Conservation (phyloP, 2,329 filamentous ascomycete species). For the Exophiala dermatitidis region DNA sequence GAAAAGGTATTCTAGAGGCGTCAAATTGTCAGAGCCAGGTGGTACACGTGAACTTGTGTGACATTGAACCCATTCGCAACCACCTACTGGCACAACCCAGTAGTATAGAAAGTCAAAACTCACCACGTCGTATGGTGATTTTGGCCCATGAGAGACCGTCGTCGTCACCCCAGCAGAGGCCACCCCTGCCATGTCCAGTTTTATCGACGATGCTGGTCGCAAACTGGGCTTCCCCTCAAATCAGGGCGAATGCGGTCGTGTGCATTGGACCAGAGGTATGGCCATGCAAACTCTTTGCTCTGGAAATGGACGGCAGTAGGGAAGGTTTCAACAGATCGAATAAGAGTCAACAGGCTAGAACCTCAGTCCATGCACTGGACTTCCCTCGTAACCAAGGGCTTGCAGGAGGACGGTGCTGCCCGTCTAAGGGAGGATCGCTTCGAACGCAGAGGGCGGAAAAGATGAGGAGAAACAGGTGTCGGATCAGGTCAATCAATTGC, state of each 20-base stretch:
- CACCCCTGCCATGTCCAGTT: conserved; percentile 15
- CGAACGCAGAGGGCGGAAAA: not conserved
- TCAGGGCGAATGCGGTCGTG: conserved; percentile 21
- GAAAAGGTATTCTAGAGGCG: conserved; percentile 15
- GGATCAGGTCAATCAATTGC: conserved; percentile 2
- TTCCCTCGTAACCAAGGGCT: conserved; percentile 9
- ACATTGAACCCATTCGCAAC: not conserved
- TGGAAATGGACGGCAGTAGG: not conserved
- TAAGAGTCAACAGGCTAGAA: not conserved
- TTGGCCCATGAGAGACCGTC: conserved; percentile 12
- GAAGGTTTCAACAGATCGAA: conserved; percentile 1
- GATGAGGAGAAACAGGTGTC: not conserved
- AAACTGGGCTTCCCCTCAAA: conserved; percentile 8
- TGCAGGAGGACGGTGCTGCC: conserved; percentile 12
- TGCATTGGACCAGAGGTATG: conserved; percentile 2
- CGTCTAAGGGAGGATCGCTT: conserved; percentile 1
- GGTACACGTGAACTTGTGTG: not conserved
- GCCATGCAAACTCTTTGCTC: conserved; percentile 4
- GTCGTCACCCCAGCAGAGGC: conserved; percentile 12
- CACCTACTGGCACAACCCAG: not conserved
- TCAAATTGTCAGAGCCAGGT: conserved; percentile 11
- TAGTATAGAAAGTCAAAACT: not conserved
- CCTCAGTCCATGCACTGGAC: conserved; percentile 5
- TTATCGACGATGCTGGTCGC: conserved; percentile 4
- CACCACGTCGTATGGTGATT: conserved; percentile 9